Base-by-base conservation (phyloP, 192 early-diverging fungal species). In the Backusella macrospora region DNA sequence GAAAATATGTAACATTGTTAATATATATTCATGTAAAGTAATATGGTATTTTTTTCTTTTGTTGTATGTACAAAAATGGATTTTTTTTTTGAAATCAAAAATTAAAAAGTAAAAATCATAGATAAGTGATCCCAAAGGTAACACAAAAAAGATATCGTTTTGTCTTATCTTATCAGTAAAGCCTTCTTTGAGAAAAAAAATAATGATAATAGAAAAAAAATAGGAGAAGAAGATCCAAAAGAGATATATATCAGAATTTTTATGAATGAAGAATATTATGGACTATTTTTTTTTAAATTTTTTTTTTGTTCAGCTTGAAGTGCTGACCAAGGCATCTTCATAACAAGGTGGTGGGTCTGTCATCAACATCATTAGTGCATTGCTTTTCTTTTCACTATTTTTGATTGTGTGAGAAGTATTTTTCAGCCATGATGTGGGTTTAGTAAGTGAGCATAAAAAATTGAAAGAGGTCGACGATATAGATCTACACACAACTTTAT, bases 231-330 rank as follows among this genome's bases (percentile, higher is more conserved):
- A 23, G 23, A 23, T 23, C 8, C 4, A 59, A 52, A 52, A 52
- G 16, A 52, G 16, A 52, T 7, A 18, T 21, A 52, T 21, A 52
- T 15, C 29, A 38, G 16, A 15, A 15, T 21, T 16, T 52, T 29
- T 15, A 65, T 40, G 5, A 16, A 18, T 39, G 7, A 6, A 84
- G 72, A 48, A 86, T 86, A 37, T 75, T 73, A 12, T 76, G n/a
- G 37, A 62, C 81, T 81, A 42, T 78, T 83, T 8, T 83, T 81
- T 16, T 49, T 80, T 0, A 83, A 79, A 47, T 80, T 70, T 14
- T 81, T 81, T 52, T 86, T 84, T 83, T 81, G 80, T 34, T 84
- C 76, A n/a, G 76, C 79, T 74, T 76, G 74, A 38, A 44, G 46
- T 10, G 74, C 78, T 5, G n/a, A 66, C n/a, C 18, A 66, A 21